Conservation (phyloP, 352 stramenopile species). For the Phytophthora litchii region DNA sequence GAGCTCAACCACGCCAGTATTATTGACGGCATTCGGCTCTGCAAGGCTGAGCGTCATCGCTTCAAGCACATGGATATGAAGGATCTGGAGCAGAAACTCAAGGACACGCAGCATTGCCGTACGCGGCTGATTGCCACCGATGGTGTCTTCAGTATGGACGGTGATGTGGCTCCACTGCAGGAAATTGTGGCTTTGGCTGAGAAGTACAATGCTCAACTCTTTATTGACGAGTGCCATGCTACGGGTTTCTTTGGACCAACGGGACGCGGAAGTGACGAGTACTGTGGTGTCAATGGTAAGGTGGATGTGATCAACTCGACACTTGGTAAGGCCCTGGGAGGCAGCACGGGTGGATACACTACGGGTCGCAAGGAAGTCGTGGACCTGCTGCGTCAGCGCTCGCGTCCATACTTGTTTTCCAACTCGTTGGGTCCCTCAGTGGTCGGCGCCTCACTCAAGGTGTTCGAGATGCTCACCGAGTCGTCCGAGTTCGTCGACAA, state of each 20-base stretch:
- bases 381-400: slow-evolving; percentile 91
- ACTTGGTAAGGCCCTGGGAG: slow-evolving; percentile 93
- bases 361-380: slow-evolving; percentile 90
- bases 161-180: slow-evolving; percentile 91
- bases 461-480: slow-evolving; percentile 93
- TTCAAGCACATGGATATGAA: slow-evolving; percentile 95
- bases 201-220: slow-evolving; percentile 93
- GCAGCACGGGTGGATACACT: slow-evolving; percentile 93
- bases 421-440: slow-evolving; percentile 94
- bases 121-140: slow-evolving; percentile 93
- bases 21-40: slow-evolving; percentile 94
- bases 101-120: slow-evolving; percentile 90
- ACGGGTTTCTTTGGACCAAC: slow-evolving; percentile 94
- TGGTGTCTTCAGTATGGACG: slow-evolving; percentile 96
- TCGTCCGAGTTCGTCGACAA: slow-evolving; percentile 88
- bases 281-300: slow-evolving; percentile 88
- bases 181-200: slow-evolving; percentile 92
- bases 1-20: slow-evolving; percentile 95
- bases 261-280: slow-evolving; percentile 92
- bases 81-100: slow-evolving; percentile 91
- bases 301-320: slow-evolving; percentile 96
- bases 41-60: slow-evolving; percentile 92
- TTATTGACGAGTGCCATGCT: slow-evolving; percentile 95
- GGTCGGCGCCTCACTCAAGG: slow-evolving; percentile 92
- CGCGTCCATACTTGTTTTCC: slow-evolving; percentile 93